Base-by-base conservation (phyloP, 345 rosid species). In the Raphanus sativus region DNA sequence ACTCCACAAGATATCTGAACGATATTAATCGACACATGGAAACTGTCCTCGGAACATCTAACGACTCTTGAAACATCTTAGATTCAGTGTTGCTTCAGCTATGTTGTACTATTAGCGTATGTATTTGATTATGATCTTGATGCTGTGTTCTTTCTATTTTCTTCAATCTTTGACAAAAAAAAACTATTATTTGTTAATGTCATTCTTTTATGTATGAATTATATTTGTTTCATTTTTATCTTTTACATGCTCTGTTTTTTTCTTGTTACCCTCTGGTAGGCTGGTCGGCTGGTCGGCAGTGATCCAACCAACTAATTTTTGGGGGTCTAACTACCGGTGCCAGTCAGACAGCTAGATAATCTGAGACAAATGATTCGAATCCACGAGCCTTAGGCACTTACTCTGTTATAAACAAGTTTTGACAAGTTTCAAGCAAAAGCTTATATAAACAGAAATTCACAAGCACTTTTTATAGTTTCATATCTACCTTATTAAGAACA, bases 21-120 rank as follows among this genome's bases (percentile, higher is more conserved):
- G 91, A 89, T 80, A 75, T 84, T 72, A 83, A 84, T 70, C 76
- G 70, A 71, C 88, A 87, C n/a, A 84, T 87, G 94, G 89, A 89
- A 75, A 81, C 86, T 3, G 80, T 88, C 82, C 81, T 86, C 50
- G 87, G 69, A 76, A 70, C 76, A 66, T 76, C 81, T 11, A 76
- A 76, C 0, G 80, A 76, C 50, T 70, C 42, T 0, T 73, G 71
- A 26, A 58, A 69, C 3, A 79, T 16, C 4, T 12, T 34, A 36
- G 11, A 36, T 77, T 72, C 25, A 66, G 50, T 60, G 48, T 65
- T 77, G 75, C n/a, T 16, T 50, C 38, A 60, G 34, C 11, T 28
- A 67, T 73, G 60, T 67, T 78, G 82, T 73, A 50, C 34, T 73
- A 69, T n/a, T 12, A 2, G 66, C 73, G 70, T 73, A 67, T 73